Evolutionary conservation across 164 flowering plant species (phyloP).

Genomic region (Piper longum): DNA sequence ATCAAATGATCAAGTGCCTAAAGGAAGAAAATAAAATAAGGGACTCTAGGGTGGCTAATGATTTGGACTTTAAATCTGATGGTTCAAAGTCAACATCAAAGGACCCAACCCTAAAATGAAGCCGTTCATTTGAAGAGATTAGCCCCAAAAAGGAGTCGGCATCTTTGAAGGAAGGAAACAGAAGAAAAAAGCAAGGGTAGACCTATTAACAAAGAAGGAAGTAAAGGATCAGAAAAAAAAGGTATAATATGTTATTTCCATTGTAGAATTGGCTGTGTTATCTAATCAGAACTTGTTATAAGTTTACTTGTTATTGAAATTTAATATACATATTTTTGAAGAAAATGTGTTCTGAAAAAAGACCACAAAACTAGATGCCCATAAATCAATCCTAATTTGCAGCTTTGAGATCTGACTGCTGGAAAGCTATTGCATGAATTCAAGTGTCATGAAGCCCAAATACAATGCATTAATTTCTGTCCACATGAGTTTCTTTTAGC

Average conservation of each 20-base stretch:
- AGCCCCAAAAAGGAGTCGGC: slow-evolving; percentile 8
- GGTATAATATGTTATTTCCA: slow-evolving; percentile 8
- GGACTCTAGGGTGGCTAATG: slow-evolving; percentile 22
- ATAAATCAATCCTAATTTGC: slow-evolving; percentile 18
- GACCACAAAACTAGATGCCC: slow-evolving; percentile 22
- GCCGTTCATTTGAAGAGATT: no score
- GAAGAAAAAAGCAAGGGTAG: slow-evolving; percentile 17
- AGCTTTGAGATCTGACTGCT: slow-evolving; percentile 99
- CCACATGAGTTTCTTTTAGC: slow-evolving; percentile 95
- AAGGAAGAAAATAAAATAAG: slow-evolving; percentile 8
- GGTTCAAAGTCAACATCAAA: neutral
- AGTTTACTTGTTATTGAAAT: no score
- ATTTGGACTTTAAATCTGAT: slow-evolving; percentile 20
- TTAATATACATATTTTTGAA: slow-evolving; percentile 2
- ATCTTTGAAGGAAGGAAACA: slow-evolving; percentile 16
- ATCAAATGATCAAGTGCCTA: slow-evolving; percentile 7
- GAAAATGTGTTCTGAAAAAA: slow-evolving; percentile 23
- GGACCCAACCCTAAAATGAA: neutral
- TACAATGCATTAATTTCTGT: slow-evolving; percentile 95
- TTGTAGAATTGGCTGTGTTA: neutral
- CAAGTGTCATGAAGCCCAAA: slow-evolving; percentile 86
- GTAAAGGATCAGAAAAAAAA: slow-evolving; percentile 14
- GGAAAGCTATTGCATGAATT: slow-evolving; percentile 95
- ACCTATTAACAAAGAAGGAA: slow-evolving; percentile 14
- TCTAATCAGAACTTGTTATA: neutral